Percentiles rank a stretch among this genome's conserved stretches.
Conservation (phyloP, 2,329 filamentous ascomycete genomes). For the Penicillium psychrosexuale region DNA sequence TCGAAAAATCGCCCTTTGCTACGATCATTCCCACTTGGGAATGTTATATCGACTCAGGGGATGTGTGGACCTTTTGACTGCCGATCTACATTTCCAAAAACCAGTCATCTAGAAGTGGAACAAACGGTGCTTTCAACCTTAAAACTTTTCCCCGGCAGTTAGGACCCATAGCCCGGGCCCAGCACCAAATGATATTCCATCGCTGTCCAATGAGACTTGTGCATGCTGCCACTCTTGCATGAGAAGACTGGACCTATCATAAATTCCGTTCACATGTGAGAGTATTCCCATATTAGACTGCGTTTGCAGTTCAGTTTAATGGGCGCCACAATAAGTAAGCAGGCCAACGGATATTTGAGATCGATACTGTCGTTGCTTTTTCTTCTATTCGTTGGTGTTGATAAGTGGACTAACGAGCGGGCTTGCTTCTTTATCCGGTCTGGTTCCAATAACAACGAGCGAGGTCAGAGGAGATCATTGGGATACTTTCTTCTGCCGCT, state of each 20-base stretch:
- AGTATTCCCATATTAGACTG: background rate
- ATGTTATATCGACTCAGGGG: background rate
- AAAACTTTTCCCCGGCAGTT: background rate
- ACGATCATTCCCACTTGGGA: conserved; percentile 3
- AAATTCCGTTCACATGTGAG: background rate
- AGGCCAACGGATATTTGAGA: background rate
- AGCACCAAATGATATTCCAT: background rate
- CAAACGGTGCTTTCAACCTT: conserved; percentile 3
- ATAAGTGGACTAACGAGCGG: conserved; percentile 17
- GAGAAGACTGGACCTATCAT: background rate
- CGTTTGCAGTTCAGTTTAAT: background rate
- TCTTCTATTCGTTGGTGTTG: conserved; percentile 9
- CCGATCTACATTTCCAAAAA: background rate
- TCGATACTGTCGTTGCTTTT: conserved; percentile 2
- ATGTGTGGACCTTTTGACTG: conserved; percentile 1
- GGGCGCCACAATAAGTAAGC: background rate
- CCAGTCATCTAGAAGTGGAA: background rate
- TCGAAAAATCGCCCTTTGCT: background rate
- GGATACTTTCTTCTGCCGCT: conserved; percentile 6
- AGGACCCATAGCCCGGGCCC: background rate
- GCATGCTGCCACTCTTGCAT: background rate
- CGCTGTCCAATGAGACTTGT: background rate
- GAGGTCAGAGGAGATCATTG: conserved; percentile 1
- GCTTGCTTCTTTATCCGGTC: conserved; percentile 21
- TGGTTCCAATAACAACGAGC: conserved; percentile 24